Evolutionary conservation across 495 filamentous ascomycete genomes (phyloP).

Genomic region (Articulospora tetracladia): DNA sequence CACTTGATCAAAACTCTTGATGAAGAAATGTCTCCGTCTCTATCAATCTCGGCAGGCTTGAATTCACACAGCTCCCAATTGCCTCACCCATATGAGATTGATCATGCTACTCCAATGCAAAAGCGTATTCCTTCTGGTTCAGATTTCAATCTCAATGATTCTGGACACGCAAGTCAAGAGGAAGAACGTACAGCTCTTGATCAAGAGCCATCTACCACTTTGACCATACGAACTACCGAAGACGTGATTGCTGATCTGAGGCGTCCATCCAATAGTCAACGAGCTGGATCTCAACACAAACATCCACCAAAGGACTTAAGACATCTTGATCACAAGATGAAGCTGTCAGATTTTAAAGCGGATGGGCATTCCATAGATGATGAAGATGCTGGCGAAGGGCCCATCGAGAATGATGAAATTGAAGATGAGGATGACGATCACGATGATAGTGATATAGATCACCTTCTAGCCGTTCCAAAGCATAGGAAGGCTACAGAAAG

Average conservation of each 20-base stretch:
- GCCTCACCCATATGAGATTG: no score
- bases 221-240: constrained; percentile 17
- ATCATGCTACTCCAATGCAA: background rate
- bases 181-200: background rate
- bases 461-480: constrained; percentile 12
- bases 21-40: background rate
- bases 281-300: background rate
- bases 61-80: no score
- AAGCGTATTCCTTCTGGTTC: background rate
- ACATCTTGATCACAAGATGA: no score
- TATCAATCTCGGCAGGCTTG: background rate
- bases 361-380: no score
- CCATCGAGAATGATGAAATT: background rate
- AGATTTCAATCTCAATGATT: background rate
- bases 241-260: constrained; percentile 26
- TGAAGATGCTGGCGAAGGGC: no score
- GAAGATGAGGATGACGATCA: constrained; percentile 12
- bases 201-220: constrained; percentile 1
- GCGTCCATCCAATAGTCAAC: background rate
- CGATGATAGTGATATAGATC: constrained; percentile 27
- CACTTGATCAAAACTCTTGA: background rate
- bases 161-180: background rate
- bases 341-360: no score
- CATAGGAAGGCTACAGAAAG: constrained; percentile 41
- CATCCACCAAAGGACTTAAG: no score